Conservation (phyloP, 2,329 filamentous ascomycete genomes). For the Ceratocystis colombiana region DNA sequence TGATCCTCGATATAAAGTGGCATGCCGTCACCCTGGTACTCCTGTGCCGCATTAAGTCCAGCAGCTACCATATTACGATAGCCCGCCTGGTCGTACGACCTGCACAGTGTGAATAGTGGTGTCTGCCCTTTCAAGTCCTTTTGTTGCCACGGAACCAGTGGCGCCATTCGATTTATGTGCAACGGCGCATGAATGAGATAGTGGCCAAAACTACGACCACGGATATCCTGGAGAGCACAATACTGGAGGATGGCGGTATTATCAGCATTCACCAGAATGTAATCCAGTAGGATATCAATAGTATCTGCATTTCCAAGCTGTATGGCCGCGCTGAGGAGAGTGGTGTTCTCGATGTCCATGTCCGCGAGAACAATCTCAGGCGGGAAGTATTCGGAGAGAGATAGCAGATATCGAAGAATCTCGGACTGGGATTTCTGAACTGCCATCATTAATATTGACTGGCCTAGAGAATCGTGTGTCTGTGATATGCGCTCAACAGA, state of each 20-base stretch:
- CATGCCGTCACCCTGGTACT: slow-evolving; percentile 63
- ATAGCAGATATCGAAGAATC: slow-evolving; percentile 69
- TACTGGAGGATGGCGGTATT: slow-evolving; percentile 54
- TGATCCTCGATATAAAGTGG: slow-evolving; percentile 88
- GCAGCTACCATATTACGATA: slow-evolving; percentile 81
- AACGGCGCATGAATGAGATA: slow-evolving; percentile 87
- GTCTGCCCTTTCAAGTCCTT: slow-evolving; percentile 96
- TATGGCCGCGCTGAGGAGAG: slow-evolving; percentile 77
- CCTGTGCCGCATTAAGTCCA: slow-evolving; percentile 63
- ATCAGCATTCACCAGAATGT: slow-evolving; percentile 49
- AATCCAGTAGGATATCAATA: slow-evolving; percentile 64
- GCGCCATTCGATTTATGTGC: slow-evolving; percentile 66
- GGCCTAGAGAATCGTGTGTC: slow-evolving; percentile 59
- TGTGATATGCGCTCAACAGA: slow-evolving; percentile 70
- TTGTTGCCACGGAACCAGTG: slow-evolving; percentile 74
- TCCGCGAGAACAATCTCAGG: slow-evolving; percentile 64
- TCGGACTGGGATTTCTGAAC: slow-evolving; percentile 61
- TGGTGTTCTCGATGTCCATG: slow-evolving; percentile 80
- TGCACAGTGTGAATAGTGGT: slow-evolving; percentile 87
- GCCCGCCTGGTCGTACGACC: slow-evolving; percentile 85
- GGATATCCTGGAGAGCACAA: slow-evolving; percentile 63
- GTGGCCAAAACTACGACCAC: slow-evolving; percentile 85
- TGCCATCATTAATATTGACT: slow-evolving; percentile 83
- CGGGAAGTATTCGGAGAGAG: slow-evolving; percentile 65
- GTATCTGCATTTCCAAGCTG: slow-evolving; percentile 69